Base-by-base conservation (phyloP, 768 basidiomycete genomes). In the Cystofilobasidium ferigula region DNA sequence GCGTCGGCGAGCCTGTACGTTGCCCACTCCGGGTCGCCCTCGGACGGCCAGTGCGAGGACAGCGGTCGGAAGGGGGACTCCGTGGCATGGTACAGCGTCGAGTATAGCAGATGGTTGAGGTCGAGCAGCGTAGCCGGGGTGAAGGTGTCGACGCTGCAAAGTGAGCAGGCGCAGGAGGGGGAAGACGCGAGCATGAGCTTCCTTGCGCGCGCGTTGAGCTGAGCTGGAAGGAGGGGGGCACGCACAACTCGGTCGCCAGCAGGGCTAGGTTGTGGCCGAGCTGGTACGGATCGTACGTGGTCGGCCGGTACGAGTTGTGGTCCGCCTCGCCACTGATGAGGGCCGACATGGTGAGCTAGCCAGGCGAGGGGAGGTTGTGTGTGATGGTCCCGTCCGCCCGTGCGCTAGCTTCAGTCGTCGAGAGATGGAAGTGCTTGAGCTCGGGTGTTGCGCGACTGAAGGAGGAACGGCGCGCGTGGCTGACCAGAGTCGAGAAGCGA, bases 1-100 rank as follows among this genome's bases (percentile, higher is more conserved):
- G n/a, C 26, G 7, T 64, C 57, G 24, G 40, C 38, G 40, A 64
- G 47, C 7, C n/a, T 58, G 36, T 59, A 59, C 24, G 57, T 56
- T 7, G 38, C 13, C 43, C 43, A 64, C 24, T 40, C 43, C 2
- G 42, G 18, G 20, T 16, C 26, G 20, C 28, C 51, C 14, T 28
- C 13, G 2, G 5, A 18, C 5, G 51, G 51, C 26, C 28, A 20
- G 40, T 10, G 30, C 28, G 26, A 2, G 26, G 28, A 54, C 9
- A 6, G 6, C 30, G 30, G 14, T 1, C 28, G 51, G 26, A 54
- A 32, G 6, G 51, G 28, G 3, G 51, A 54, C 4, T 26, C 28
- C 18, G 51, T 14, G 18, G 51, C 51, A 16, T 54, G 51, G 26
- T 8, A 28, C 3, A 54, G 51, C 8, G 51, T 54, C 51, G 51